Evolutionary conservation across 352 stramenopile genomes (phyloP), one percentile per base, ranked within the genome.

Genomic region (Globisporangium heterothallicum): DNA sequence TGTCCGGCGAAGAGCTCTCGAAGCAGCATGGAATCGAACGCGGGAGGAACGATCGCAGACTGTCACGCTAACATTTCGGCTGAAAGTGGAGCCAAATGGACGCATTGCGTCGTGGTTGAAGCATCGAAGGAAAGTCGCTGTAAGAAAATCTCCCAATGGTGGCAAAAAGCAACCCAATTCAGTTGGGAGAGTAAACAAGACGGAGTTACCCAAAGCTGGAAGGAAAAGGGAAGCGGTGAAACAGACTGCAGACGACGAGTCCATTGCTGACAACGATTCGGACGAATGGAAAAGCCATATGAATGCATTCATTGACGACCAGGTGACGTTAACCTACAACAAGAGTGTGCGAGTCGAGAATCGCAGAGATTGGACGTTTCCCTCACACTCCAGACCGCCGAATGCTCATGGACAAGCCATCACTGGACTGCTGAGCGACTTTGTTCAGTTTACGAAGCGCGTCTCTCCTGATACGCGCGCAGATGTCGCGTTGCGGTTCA

Each of bases 331-430:
- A 2, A 40, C 57, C 25, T 93, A 90, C 53, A 63, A 93, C 55
- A 48, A 47, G 10, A 91, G 78, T 38, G 66, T 82, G 9, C 68
- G 67, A 26, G 43, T 45, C 30, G 77, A 76, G 14, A 61, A 87
- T 53, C 66, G 63, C 3, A 66, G 74, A 19, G 70, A 88, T 45
- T 66, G 59, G 58, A 54, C 68, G 6, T 84, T 90, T 29, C 78
- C 79, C 3, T 54, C 46, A 7, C 69, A 69, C 10, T 73, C 75
- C 0, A 66, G 81, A 6, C 73, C 70, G 13, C 69, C 58, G 0
- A 85, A 89, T 40, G 63, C 55, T 2, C 74, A 93, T 47, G 72
- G 63, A 0, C 58, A 66, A 27, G 66, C 66, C 14, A 66, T 80
- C 5, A 34, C 82, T 36, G 64, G 60, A 13, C 53, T 89, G n/a